Evolutionary conservation across 2,329 filamentous ascomycete species (phyloP).

Genomic region (Talaromyces sp.): DNA sequence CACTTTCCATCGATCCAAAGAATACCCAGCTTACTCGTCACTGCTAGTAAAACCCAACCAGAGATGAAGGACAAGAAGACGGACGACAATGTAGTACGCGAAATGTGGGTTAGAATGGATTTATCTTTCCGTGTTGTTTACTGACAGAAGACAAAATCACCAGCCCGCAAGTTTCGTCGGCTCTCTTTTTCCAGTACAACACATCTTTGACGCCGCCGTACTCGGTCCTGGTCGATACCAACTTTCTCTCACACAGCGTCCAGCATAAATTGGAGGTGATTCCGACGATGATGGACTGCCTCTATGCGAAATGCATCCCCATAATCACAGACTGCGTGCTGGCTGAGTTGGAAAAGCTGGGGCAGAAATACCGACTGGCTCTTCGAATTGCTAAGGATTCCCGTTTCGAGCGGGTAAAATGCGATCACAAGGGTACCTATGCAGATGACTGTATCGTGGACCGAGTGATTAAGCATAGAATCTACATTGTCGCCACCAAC

Average conservation of each 20-base stretch:
- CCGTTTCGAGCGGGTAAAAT: constrained; percentile 77
- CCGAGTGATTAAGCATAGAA: constrained; percentile 64
- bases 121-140: not conserved
- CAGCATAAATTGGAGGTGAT: constrained; percentile 84
- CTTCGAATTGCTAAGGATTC: constrained; percentile 83
- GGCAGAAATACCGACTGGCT: constrained; percentile 81
- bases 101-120: constrained; percentile 49
- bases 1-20: not conserved
- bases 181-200: constrained; percentile 87
- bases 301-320: constrained; percentile 86
- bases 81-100: constrained; percentile 63
- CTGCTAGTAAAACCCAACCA: constrained; percentile 64
- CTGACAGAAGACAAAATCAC: constrained; percentile 5
- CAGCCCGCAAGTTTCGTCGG: constrained; percentile 71
- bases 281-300: constrained; percentile 85
- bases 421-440: constrained; percentile 84
- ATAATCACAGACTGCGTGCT: constrained; percentile 81
- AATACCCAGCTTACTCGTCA: not conserved
- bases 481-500: constrained; percentile 70
- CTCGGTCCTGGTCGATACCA: constrained; percentile 75
- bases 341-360: constrained; percentile 84
- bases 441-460: constrained; percentile 83
- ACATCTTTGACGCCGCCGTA: constrained; percentile 80
- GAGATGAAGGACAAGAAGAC: constrained; percentile 55
- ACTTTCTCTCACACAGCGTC: constrained; percentile 86